Evolutionary conservation across 148 eudicot species (phyloP).

Genomic region (Selenicereus undatus): DNA sequence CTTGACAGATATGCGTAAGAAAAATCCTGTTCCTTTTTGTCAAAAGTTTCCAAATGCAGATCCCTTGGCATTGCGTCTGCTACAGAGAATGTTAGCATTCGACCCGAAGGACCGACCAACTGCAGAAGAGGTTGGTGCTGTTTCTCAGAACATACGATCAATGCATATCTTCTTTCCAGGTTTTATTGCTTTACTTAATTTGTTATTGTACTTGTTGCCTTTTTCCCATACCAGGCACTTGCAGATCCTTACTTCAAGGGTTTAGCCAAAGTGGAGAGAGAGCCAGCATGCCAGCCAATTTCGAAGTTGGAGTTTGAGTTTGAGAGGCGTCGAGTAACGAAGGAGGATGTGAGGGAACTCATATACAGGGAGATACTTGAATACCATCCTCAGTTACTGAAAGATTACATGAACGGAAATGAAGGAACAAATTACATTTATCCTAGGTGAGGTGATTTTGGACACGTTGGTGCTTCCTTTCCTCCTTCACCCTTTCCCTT

Average conservation of each 20-base stretch:
- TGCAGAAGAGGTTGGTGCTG: slow-evolving; percentile 57
- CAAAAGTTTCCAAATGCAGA: slow-evolving; percentile 65
- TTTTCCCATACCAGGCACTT: slow-evolving; percentile 44
- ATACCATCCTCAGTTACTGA: slow-evolving; percentile 72
- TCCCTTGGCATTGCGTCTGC: slow-evolving; percentile 55
- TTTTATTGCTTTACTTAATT: not conserved
- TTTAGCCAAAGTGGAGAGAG: slow-evolving; percentile 64
- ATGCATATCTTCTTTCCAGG: not conserved
- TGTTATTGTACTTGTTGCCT: not conserved
- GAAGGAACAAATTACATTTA: slow-evolving; percentile 57
- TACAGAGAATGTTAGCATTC: slow-evolving; percentile 69
- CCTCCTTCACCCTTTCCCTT: not conserved
- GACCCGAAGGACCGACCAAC: slow-evolving; percentile 91
- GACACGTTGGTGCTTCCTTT: not conserved
- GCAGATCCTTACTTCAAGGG: slow-evolving; percentile 80
- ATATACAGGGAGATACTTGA: slow-evolving; percentile 72
- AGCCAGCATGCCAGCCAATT: slow-evolving; percentile 65
- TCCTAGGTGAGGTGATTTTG: slow-evolving; percentile 51
- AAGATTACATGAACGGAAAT: slow-evolving; percentile 63
- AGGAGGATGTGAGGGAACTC: slow-evolving; percentile 61
- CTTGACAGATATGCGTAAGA: slow-evolving; percentile 62
- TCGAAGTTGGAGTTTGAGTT: slow-evolving; percentile 79
- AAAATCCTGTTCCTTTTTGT: slow-evolving; percentile 50
- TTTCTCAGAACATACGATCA: not conserved
- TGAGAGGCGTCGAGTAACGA: slow-evolving; percentile 58